Evolutionary conservation across 2,329 filamentous ascomycete species (phyloP).

Genomic region (Scleromitrula shiraiana): DNA sequence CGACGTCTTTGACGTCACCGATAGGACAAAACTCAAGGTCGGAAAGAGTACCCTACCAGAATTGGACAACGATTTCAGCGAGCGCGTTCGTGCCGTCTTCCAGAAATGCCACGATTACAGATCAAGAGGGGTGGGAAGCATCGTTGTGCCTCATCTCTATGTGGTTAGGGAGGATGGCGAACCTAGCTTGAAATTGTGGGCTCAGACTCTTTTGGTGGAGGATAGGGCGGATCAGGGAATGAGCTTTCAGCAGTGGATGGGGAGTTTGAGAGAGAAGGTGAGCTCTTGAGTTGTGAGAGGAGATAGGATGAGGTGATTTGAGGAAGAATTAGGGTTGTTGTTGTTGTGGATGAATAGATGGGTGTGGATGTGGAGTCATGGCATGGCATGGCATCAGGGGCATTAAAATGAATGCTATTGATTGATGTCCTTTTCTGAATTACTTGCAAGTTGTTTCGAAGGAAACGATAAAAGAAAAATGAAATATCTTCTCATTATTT

Average conservation of each 20-base stretch:
- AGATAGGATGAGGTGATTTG: not conserved
- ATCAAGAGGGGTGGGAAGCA: conserved; percentile 82
- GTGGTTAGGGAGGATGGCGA: conserved; percentile 93
- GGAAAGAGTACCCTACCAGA: conserved; percentile 84
- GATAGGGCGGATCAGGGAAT: conserved; percentile 91
- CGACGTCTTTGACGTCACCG: conserved; percentile 85
- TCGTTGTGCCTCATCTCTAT: conserved; percentile 87
- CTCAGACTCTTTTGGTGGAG: conserved; percentile 90
- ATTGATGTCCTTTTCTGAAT: not conserved
- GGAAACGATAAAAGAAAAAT: no score
- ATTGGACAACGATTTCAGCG: conserved; percentile 93
- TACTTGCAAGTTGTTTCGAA: conserved; percentile 24
- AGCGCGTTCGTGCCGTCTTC: conserved; percentile 80
- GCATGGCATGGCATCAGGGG: not conserved
- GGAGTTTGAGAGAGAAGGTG: conserved; percentile 90
- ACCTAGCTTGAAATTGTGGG: conserved; percentile 91
- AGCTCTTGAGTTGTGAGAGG: conserved; percentile 25
- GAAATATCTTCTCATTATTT: no score
- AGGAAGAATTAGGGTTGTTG: not conserved
- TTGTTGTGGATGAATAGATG: not conserved
- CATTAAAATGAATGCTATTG: not conserved
- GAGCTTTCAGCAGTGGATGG: conserved; percentile 90
- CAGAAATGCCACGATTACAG: conserved; percentile 88
- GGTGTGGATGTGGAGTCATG: not conserved
- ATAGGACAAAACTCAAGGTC: conserved; percentile 77